phyloP scores from a whole-genome alignment of 176 grass and related monocot genomes.

The Phoenix roebelenii region DNA sequence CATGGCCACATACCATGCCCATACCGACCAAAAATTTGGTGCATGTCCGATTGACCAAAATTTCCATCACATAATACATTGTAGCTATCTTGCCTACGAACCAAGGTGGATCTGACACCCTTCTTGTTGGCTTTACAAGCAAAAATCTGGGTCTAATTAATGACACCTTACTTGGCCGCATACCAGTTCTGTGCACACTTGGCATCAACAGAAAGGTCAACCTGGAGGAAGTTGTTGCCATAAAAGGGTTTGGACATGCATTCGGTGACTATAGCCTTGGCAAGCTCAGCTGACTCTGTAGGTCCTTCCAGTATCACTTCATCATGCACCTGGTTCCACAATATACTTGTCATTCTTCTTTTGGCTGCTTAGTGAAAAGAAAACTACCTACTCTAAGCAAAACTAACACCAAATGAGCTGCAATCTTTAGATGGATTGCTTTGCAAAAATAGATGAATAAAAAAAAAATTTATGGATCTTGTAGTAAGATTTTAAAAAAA shows the following conservation, averaged over 20 bases:
- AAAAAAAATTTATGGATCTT: too few species aligned
- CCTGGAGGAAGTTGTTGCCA: constrained; percentile 60
- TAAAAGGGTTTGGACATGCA: constrained; percentile 95
- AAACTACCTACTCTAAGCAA: too few species aligned
- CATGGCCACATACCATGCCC: too few species aligned
- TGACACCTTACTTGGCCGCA: constrained; percentile 56
- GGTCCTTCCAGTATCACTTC: constrained; percentile 98
- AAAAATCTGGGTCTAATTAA: background rate
- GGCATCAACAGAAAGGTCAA: constrained; percentile 88
- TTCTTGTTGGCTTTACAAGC: background rate
- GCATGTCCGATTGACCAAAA: too few species aligned
- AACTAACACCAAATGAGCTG: too few species aligned
- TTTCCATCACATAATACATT: too few species aligned
- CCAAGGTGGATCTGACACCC: background rate
- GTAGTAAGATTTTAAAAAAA: too few species aligned
- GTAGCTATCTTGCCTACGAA: background rate
- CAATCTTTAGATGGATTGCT: too few species aligned
- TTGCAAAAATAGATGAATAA: too few species aligned
- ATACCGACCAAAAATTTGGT: too few species aligned
- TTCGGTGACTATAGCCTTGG: constrained; percentile 75
- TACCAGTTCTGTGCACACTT: constrained; percentile 93
- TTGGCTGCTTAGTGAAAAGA: too few species aligned
- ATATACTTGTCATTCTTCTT: too few species aligned
- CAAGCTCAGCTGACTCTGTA: constrained; percentile 70
- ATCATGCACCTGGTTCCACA: constrained; percentile 70